Evolutionary conservation across 768 basidiomycete genomes (phyloP).

Genomic region (Cystofilobasidium macerans): DNA sequence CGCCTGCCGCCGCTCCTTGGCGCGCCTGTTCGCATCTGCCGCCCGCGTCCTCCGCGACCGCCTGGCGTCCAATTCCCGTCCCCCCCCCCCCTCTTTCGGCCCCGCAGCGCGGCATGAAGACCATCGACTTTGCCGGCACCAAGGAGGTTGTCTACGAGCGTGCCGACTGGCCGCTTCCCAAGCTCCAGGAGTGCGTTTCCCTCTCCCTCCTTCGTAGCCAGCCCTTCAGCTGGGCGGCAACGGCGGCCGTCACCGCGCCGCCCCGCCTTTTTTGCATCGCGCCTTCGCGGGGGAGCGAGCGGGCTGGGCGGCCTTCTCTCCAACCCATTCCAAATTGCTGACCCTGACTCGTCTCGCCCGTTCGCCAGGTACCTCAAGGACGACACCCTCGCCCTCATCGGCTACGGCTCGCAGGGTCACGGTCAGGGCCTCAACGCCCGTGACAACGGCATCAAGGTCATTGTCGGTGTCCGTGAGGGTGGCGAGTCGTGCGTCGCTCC

Average conservation of each 20-base stretch:
- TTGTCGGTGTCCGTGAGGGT: conserved; percentile 92
- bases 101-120: conserved; percentile 66
- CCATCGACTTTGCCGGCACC: conserved; percentile 89
- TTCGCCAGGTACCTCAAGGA: conserved; percentile 76
- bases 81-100: background rate
- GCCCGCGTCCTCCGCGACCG: too few relatives aligned
- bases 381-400: conserved; percentile 96
- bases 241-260: background rate
- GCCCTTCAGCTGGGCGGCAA: background rate
- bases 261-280: background rate
- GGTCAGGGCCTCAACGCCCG: conserved; percentile 98
- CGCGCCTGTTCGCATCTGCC: too few relatives aligned
- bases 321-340: too few relatives aligned
- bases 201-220: background rate
- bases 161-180: conserved; percentile 92
- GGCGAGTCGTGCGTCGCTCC: conserved; percentile 64
- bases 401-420: conserved; percentile 96
- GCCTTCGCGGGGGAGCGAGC: too few relatives aligned
- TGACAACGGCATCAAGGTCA: conserved; percentile 96
- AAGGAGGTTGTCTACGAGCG: conserved; percentile 91
- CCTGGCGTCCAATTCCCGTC: background rate
- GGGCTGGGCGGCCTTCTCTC: too few relatives aligned
- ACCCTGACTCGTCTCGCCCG: background rate
- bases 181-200: conserved; percentile 64
- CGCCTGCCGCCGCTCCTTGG: too few relatives aligned